phyloP scores from a whole-genome alignment of 208 protist genomes.

The Acanthamoeba royreba region DNA sequence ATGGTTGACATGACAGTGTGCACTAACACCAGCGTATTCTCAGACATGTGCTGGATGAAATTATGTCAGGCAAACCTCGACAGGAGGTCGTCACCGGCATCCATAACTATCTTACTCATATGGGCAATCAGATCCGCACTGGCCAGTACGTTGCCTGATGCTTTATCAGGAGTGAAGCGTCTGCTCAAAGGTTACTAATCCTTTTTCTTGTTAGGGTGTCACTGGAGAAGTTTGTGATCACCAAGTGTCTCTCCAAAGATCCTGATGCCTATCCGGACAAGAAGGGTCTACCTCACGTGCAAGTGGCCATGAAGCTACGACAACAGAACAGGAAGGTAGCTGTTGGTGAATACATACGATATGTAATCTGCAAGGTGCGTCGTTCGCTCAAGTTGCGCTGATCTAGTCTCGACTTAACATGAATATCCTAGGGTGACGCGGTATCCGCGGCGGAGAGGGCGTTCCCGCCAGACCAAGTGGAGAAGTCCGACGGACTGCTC shows the following conservation, averaged over 20 bases:
- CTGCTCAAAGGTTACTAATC: not conserved
- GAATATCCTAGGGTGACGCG: not conserved
- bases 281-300: slow-evolving; percentile 11
- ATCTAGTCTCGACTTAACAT: not conserved
- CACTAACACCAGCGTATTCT: not conserved
- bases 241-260: slow-evolving; percentile 89
- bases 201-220: slow-evolving; percentile 77
- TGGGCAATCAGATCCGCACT: slow-evolving; percentile 65
- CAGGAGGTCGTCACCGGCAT: slow-evolving; percentile 86
- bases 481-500: not conserved
- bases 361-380: slow-evolving; percentile 36
- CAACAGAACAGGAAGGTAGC: slow-evolving; percentile 19
- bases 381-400: not conserved
- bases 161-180: not conserved
- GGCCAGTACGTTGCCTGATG: not conserved
- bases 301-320: slow-evolving; percentile 1
- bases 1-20: not conserved
- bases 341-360: slow-evolving; percentile 38
- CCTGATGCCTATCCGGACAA: slow-evolving; percentile 34
- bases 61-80: slow-evolving; percentile 83
- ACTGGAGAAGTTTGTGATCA: slow-evolving; percentile 95
- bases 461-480: slow-evolving; percentile 23
- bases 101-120: slow-evolving; percentile 87
- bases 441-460: slow-evolving; percentile 6
- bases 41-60: slow-evolving; percentile 82